Base-by-base conservation (phyloP, 2,329 filamentous ascomycete genomes). In the Xylariaceae sp. region DNA sequence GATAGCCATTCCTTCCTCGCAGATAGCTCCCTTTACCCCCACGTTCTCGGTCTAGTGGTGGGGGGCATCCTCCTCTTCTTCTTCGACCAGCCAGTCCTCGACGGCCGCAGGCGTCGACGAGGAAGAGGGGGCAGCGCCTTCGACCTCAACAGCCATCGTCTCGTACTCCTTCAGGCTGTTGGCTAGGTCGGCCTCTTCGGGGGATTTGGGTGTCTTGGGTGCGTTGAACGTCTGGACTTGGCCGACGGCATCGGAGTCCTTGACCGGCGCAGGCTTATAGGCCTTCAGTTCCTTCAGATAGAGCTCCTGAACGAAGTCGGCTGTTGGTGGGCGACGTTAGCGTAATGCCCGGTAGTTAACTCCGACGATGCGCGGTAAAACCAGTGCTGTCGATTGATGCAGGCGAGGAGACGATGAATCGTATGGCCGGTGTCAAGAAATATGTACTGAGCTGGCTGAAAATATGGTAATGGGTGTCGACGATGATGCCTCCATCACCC, bases 261-360 rank as follows among this genome's bases (percentile, higher is more conserved):
- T 96, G 79, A 93, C 75, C 66, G 86, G 81, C 54, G 90, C 81
- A 63, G 88, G 81, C 86, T 98, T 98, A 89, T 96, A 98, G 78
- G 87, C 86, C 81, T 93, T 95, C 74, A 99, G 87, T 80, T 98
- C 93, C 77, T 89, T 89, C 69, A 99, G 87, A 84, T 99, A 99
- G 73, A 99, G 86, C 75, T 98, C 93, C 80, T 98, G 95, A 70
- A 99, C 91, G 71, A 96, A 87, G 78, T 99, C 95, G 86, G 91
- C 95, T 98, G 73, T 64, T 49, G 21, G 32, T 43, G 20, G 7
- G 18, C 29, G 54, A 56, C 58, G 56, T 57, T 51, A 46, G 32
- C 32, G 5, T 37, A 37, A 37, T 37, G 32, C 14, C 32, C 32
- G 32, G 32, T 12, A 10, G 9, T 37, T 37, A 37, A 37, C 3